phyloP scores from a whole-genome alignment of 2,329 filamentous ascomycete species.

The Fusarium tjaetaba region DNA sequence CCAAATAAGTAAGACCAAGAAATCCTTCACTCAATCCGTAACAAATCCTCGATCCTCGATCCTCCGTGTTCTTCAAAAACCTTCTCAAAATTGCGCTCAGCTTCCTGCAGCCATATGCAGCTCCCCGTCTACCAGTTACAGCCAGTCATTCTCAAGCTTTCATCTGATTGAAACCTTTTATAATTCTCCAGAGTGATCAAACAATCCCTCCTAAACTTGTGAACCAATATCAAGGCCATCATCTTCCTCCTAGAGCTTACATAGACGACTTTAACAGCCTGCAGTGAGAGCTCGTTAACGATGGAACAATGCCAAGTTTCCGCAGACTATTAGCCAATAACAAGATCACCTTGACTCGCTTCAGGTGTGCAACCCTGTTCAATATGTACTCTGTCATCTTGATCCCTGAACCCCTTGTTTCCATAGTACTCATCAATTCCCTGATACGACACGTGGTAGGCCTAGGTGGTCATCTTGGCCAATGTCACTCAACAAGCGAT shows the following conservation, averaged over 20 bases:
- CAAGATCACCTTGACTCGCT: neutral
- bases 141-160: neutral
- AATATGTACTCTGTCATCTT: neutral
- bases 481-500: neutral
- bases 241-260: neutral
- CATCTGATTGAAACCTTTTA: neutral
- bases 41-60: slow-evolving; percentile 13
- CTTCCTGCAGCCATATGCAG: neutral
- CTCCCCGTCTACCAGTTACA: neutral
- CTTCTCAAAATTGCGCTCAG: slow-evolving; percentile 30
- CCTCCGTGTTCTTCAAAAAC: slow-evolving; percentile 3
- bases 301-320: neutral
- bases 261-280: neutral
- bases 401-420: neutral
- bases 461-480: neutral
- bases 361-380: neutral
- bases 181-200: neutral
- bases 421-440: neutral
- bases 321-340: neutral
- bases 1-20: neutral
- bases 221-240: neutral
- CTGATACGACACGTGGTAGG: neutral
- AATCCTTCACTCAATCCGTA: slow-evolving; percentile 6
- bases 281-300: neutral
- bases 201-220: neutral